Evolutionary conservation across 208 protist genomes (phyloP), one percentile per base, ranked within the genome.

Genomic region (Leishmania guyanensis): DNA sequence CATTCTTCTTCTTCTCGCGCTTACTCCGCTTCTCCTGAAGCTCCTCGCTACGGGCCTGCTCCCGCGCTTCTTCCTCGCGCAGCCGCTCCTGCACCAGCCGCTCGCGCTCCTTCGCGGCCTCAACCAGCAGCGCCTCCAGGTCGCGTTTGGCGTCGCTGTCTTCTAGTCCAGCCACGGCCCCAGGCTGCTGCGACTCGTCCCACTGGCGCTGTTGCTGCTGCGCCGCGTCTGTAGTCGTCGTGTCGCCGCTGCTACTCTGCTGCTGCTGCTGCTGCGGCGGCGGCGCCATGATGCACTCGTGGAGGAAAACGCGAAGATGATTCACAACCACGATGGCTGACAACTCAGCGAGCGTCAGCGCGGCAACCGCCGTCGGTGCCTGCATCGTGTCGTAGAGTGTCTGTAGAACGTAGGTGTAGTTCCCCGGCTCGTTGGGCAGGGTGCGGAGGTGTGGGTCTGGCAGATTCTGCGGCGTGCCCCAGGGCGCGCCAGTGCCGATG

Each of bases 1-100:
- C 93, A 79, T 97, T 95, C 83, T 94, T 95, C 77, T 97, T 97
- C 65, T 86, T 85, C 53, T 90, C 86, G n/a, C 85, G 85, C 75
- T 79, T 88, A 71, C 79, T 83, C n/a, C 82, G 78, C 72, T 75
- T 77, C 56, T 84, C 65, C 16, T 77, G 70, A 26, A 82, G 79
- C 60, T 86, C 84, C 20, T 81, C 82, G 66, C 79, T 84, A 5
- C 72, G 77, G 4, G 88, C 84, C 39, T 79, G 75, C 36, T 84
- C 72, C 20, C 64, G 72, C 39, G 77, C 83, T 1, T 68, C 75
- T 62, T 90, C 88, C 60, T 83, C 71, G 29, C 66, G 82, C 76
- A 80, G 85, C 5, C 81, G 84, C 78, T 90, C 89, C 51, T 64
- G 54, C 65, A 86, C 86, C 43, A 86, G 77, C 22, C 69, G 73